Evolutionary conservation across 441 rosid genomes (phyloP).

Genomic region (Bruguiera hainesii): DNA sequence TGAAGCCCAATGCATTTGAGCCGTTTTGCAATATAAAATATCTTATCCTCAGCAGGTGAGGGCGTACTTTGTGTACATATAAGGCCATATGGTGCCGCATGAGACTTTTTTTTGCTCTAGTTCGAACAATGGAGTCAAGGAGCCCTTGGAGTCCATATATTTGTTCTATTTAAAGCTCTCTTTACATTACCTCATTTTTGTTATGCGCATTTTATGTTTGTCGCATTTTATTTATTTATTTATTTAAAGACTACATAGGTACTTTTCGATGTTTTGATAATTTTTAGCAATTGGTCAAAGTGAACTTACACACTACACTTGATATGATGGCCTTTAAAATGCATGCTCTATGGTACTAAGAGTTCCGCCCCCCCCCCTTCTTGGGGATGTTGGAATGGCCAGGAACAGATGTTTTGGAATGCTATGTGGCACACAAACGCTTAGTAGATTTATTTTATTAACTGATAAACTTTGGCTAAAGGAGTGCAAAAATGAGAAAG

Average conservation of each 20-base stretch:
- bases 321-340: too few species aligned
- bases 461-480: too few species aligned
- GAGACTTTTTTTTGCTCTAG: slow-evolving; percentile 11
- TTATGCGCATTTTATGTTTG: not conserved
- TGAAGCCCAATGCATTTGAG: slow-evolving; percentile 16
- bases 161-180: slow-evolving; percentile 13
- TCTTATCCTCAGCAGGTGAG: slow-evolving; percentile 3
- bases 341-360: too few species aligned
- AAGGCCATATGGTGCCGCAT: slow-evolving; percentile 17
- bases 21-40: slow-evolving; percentile 11
- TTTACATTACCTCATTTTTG: not conserved
- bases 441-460: too few species aligned
- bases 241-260: not conserved
- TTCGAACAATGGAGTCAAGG: slow-evolving; percentile 20
- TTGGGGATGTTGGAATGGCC: too few species aligned
- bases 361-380: too few species aligned
- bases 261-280: not conserved
- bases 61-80: slow-evolving; percentile 25
- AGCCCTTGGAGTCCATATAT: slow-evolving; percentile 27
- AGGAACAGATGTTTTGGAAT: too few species aligned
- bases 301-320: too few species aligned
- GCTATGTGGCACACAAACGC: too few species aligned
- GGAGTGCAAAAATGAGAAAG: too few species aligned
- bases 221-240: not conserved
- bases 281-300: too few species aligned